Evolutionary conservation across 1,284 basidiomycete species (phyloP).

Genomic region (Pseudozyma sp.): DNA sequence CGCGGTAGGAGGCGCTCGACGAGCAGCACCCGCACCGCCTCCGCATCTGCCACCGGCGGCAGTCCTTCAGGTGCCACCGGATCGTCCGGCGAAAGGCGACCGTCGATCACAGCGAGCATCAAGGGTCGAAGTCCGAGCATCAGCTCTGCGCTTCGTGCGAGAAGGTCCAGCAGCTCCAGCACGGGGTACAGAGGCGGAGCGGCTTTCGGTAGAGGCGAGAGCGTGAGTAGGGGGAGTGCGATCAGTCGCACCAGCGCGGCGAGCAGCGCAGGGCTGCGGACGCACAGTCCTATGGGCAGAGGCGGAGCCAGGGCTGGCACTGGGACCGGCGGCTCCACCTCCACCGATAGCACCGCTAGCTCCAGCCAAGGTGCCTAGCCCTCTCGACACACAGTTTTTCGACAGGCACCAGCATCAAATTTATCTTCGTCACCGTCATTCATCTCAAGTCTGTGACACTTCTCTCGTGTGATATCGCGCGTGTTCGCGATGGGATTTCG

Average conservation of each 20-base stretch:
- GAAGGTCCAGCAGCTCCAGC: conserved; percentile 15
- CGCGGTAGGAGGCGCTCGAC: conserved; percentile 29
- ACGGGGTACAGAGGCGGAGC: conserved; percentile 18
- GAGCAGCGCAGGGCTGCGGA: neutral
- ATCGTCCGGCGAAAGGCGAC: conserved; percentile 10
- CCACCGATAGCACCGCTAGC: neutral
- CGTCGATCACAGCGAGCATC: conserved; percentile 32
- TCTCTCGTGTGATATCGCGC: too few relatives aligned
- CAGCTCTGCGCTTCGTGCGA: conserved; percentile 17
- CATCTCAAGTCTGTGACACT: too few relatives aligned
- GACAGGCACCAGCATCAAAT: too few relatives aligned
- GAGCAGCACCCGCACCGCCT: conserved; percentile 24
- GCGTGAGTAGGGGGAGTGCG: conserved; percentile 19
- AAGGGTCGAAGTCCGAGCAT: conserved; percentile 32
- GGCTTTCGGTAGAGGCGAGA: conserved; percentile 13
- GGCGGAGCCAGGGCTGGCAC: neutral
- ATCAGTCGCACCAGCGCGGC: conserved; percentile 25
- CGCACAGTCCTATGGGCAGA: neutral
- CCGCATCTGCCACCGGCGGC: conserved; percentile 1
- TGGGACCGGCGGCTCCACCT: neutral
- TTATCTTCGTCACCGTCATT: too few relatives aligned
- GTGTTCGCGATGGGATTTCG: too few relatives aligned
- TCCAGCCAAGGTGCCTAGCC: too few relatives aligned
- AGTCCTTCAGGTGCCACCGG: neutral
- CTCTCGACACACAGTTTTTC: too few relatives aligned